These are phyloP conservation scores for Exophiala viscosa DNA, from an alignment of 2,329 filamentous ascomycete genomes.

Conservation along the genomic window DNA sequence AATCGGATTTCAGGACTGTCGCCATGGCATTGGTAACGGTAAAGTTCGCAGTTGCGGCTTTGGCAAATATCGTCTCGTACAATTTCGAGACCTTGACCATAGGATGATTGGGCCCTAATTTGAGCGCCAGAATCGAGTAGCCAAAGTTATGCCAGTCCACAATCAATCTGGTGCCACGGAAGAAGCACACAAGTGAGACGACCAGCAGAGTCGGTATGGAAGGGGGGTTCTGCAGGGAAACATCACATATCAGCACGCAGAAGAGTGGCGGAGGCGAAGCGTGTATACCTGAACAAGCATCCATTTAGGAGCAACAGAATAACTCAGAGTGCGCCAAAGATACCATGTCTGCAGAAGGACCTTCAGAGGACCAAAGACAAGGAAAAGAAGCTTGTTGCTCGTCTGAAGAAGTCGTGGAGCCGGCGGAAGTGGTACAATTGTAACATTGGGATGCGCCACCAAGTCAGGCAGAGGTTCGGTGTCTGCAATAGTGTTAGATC, in stretches of 20 bases:
- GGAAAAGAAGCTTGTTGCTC: constrained; percentile 69
- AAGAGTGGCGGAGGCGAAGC: neutral
- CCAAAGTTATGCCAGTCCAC: constrained; percentile 99
- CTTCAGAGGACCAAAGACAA: constrained; percentile 75
- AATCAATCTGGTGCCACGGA: constrained; percentile 76
- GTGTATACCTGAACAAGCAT: constrained; percentile 69
- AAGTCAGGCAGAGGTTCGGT: constrained; percentile 78
- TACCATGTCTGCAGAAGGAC: constrained; percentile 75
- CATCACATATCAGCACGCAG: constrained; percentile 20
- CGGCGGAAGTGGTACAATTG: constrained; percentile 64
- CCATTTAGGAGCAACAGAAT: constrained; percentile 73
- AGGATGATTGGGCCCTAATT: constrained; percentile 61
- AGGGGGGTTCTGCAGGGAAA: constrained; percentile 69
- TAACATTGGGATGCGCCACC: constrained; percentile 63
- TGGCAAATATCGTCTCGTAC: constrained; percentile 73
- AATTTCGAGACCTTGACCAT: constrained; percentile 72
- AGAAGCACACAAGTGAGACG: constrained; percentile 65
- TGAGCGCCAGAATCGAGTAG: constrained; percentile 79
- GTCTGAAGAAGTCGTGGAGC: constrained; percentile 65
- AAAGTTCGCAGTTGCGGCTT: constrained; percentile 68
- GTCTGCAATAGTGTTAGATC: constrained; percentile 49
- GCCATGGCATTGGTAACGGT: constrained; percentile 90
- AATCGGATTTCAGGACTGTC: constrained; percentile 64
- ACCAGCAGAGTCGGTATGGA: constrained; percentile 86
- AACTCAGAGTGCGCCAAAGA: constrained; percentile 69